Conservation (phyloP, 345 rosid genomes). For the Cardiospermum halicacabum region DNA sequence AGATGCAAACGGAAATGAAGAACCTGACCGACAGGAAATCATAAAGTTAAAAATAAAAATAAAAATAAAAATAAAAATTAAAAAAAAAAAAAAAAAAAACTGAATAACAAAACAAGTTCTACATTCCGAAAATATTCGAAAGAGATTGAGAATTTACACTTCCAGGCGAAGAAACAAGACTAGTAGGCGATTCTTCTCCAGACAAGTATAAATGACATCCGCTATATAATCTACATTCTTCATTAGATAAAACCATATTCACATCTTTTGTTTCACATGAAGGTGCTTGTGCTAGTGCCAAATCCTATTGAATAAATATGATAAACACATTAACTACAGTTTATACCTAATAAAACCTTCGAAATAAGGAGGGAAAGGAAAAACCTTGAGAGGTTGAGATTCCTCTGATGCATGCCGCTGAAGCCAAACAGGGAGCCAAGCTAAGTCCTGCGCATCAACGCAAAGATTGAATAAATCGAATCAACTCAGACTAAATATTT, state of each 20-base stretch:
- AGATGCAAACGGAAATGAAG: constrained; percentile 37
- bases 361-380: no score
- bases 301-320: constrained; percentile 15
- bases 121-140: no score
- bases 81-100: no score
- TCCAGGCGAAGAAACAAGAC: constrained; percentile 25
- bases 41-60: neutral
- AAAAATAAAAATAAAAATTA: no score
- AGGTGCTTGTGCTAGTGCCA: neutral
- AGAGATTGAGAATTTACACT: constrained; percentile 26
- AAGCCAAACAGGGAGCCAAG: constrained; percentile 49
- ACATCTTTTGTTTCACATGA: constrained; percentile 4
- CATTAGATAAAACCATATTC: neutral
- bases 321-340: neutral
- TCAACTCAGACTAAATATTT: neutral
- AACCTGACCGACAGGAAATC: constrained; percentile 22
- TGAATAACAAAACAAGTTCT: neutral
- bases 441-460: constrained; percentile 29
- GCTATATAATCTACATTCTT: constrained; percentile 17
- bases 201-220: constrained; percentile 31
- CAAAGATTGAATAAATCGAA: neutral
- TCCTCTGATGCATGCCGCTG: constrained; percentile 23
- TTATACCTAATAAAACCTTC: neutral
- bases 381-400: constrained; percentile 21
- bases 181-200: constrained; percentile 34